Evolutionary conservation across 2,329 filamentous ascomycete species (phyloP), one percentile per base, ranked within the genome.

Genomic region (Aspergillus chevalieri): DNA sequence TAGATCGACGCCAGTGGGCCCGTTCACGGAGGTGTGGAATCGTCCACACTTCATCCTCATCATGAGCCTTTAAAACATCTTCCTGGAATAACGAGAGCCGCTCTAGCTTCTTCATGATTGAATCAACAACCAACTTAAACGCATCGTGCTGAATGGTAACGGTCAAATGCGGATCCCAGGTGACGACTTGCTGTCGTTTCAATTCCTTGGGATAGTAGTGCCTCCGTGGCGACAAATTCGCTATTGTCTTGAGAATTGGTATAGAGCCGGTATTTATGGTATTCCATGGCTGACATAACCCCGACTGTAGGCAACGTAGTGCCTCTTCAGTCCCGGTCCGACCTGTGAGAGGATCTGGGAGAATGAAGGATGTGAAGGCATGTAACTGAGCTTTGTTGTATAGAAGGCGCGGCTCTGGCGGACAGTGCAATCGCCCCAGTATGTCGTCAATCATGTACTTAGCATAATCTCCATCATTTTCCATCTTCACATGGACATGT

Each of bases 301-400:
- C 79, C 0, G 80, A 79, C 2, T 63, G 57, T 0, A 86, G 65
- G 24, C 71, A 74, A 2, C 72, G 63, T 0, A 82, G 51, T 0
- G 81, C 76, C 61, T 85, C 82, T 57, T 87, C 83, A 0, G 74
- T 77, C 0, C 84, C 84, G 0, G 81, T 86, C 0, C 75, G 70
- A 0, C 73, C 67, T 0, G 82, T 86, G 0, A 87, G 69, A 0
- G 70, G 65, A 57, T 87, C 84, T 0, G 79, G 76, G 0, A 86
- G 33, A 0, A 76, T 57, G 28, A 77, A 80, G 0, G 83, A 83
- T 0, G 84, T 87, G 4, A 75, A 64, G 0, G 83, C 84, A 57
- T 87, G 84, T 1, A 82, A 61, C 3, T 75, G 63, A 0, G 81
- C 82, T 56, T 83, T 85, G 1, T 68, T 68, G 48, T 82, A 83